These are phyloP conservation scores for Babesia bigemina DNA, from an alignment of 169 alveolate genomes.

Conservation along the genomic window DNA sequence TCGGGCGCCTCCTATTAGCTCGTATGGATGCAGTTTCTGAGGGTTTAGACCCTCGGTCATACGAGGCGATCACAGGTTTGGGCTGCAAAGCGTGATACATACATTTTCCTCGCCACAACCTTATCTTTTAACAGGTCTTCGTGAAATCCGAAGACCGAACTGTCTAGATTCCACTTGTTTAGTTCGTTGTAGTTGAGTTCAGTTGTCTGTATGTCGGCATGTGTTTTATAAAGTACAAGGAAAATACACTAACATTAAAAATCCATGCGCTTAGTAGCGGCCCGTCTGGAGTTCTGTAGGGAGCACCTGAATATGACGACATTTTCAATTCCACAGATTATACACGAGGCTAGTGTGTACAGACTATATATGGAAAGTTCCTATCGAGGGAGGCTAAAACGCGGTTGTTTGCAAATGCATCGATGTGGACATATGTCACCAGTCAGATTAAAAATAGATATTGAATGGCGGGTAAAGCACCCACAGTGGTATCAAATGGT, in stretches of 20 bases:
- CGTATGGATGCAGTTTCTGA: slow-evolving; percentile 25
- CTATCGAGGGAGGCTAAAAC: neutral
- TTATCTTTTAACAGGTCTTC: slow-evolving; percentile 35
- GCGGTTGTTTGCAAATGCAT: neutral
- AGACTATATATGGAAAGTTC: no score
- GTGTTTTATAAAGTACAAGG: neutral
- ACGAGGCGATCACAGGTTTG: neutral
- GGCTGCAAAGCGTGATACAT: neutral
- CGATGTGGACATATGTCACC: neutral
- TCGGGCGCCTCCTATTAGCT: slow-evolving; percentile 58
- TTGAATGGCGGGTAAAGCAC: neutral
- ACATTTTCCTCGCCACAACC: neutral
- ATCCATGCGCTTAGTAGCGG: slow-evolving; percentile 40
- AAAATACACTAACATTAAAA: slow-evolving; percentile 32
- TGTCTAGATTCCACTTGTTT: slow-evolving; percentile 53
- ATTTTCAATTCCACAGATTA: neutral
- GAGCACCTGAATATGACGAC: slow-evolving; percentile 1
- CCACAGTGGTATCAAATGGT: neutral
- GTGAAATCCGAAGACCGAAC: slow-evolving; percentile 51
- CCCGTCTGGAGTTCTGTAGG: slow-evolving; percentile 36
- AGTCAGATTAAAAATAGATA: neutral
- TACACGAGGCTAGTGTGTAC: neutral
- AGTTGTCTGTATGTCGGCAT: slow-evolving; percentile 19
- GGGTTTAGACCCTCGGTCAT: neutral
- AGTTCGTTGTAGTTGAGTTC: slow-evolving; percentile 48